Percentiles rank a stretch among this genome's conserved stretches.
phyloP scores from a whole-genome alignment of 306 rosid species.

The Parietaria judaica region DNA sequence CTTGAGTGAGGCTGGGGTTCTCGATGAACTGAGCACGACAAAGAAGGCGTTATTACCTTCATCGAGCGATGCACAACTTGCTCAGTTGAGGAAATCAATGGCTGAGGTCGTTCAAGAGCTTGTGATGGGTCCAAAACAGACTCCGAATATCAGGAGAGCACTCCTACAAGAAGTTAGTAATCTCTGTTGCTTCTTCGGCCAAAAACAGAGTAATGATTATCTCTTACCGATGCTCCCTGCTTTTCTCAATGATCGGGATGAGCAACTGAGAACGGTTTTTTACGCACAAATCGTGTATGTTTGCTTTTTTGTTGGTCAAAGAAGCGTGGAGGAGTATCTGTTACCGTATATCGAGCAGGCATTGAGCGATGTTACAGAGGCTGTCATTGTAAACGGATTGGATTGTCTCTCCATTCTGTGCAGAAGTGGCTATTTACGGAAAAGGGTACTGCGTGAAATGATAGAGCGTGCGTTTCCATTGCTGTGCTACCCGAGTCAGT shows the following conservation, averaged over 20 bases:
- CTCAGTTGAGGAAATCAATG: conserved; percentile 81
- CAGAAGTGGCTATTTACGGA: conserved; percentile 65
- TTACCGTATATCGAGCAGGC: conserved; percentile 97
- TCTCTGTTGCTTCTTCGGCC: conserved; percentile 92
- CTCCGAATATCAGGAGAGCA: conserved; percentile 95
- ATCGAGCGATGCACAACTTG: conserved; percentile 59
- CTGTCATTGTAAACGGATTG: conserved; percentile 80
- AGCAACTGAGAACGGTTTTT: conserved; percentile 82
- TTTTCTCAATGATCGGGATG: conserved; percentile 90
- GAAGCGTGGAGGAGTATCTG: conserved; percentile 99
- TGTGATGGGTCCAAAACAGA: conserved; percentile 99
- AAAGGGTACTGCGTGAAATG: conserved; percentile 88
- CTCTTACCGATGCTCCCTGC: conserved; percentile 95
- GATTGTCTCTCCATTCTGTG: conserved; percentile 85
- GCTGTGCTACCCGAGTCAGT: conserved; percentile 79
- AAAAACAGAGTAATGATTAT: conserved; percentile 88
- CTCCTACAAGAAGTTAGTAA: conserved; percentile 88
- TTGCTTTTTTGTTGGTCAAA: conserved; percentile 92
- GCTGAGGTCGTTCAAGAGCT: conserved; percentile 98
- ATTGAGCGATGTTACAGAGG: conserved; percentile 65
- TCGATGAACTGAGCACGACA: conserved; percentile 62
- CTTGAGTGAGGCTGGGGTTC: conserved; percentile 96
- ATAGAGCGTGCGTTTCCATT: conserved; percentile 85
- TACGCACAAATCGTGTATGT: conserved; percentile 89
- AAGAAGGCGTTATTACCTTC: conserved; percentile 47